Percentiles rank a stretch among this genome's conserved stretches.
Conservation (phyloP, 2,329 filamentous ascomycete genomes). For the Nemania sp. region DNA sequence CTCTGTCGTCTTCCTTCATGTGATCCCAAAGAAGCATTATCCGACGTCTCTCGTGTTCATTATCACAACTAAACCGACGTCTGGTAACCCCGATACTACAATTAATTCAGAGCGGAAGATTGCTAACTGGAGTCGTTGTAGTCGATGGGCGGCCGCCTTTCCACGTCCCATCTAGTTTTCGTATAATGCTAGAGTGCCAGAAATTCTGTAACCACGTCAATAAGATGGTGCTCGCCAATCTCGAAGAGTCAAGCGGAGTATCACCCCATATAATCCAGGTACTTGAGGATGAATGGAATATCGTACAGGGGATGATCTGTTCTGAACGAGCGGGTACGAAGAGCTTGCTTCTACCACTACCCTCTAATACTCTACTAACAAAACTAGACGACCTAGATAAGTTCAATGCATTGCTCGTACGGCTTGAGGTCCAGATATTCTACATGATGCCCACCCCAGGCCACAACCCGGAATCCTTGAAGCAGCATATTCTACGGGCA, state of each 20-base stretch:
- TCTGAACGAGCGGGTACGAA: conserved; percentile 60
- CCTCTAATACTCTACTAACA: conserved; percentile 32
- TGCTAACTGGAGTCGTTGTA: conserved; percentile 20
- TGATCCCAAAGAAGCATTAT: neutral
- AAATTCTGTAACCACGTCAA: conserved; percentile 64
- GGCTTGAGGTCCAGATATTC: conserved; percentile 66
- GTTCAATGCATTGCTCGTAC: conserved; percentile 62
- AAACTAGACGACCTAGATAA: conserved; percentile 58
- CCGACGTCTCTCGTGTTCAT: neutral
- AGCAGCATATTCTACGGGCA: conserved; percentile 59
- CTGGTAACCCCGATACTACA: too few species aligned
- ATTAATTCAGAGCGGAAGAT: neutral
- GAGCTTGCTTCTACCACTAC: neutral
- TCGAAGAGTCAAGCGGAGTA: conserved; percentile 61
- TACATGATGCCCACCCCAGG: conserved; percentile 62
- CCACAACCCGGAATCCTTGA: conserved; percentile 55
- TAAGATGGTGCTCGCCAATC: conserved; percentile 60
- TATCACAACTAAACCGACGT: neutral
- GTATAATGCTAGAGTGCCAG: conserved; percentile 62
- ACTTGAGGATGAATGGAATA: conserved; percentile 65
- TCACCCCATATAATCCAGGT: conserved; percentile 60
- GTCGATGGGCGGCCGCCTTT: conserved; percentile 56
- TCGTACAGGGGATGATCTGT: conserved; percentile 60
- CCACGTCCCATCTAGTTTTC: conserved; percentile 59
- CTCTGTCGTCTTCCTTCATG: neutral